Base-by-base conservation (phyloP, 495 filamentous ascomycete species). In the Podospora fimiseda region DNA sequence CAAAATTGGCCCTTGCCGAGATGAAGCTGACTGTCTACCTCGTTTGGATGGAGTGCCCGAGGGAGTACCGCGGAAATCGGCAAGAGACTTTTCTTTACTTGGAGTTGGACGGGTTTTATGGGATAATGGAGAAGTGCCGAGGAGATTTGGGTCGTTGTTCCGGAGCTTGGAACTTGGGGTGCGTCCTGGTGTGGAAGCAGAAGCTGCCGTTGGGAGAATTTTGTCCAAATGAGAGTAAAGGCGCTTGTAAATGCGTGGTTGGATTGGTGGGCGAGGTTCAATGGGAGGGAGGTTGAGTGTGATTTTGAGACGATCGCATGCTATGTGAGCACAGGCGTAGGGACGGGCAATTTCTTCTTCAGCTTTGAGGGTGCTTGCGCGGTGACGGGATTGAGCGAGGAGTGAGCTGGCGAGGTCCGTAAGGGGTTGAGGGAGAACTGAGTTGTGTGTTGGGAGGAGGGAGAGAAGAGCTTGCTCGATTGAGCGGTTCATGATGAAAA, bases 321-420 rank as follows among this genome's bases (percentile, higher is more conserved):
- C 93, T 30, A 98, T 80, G 66, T 97, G 85, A 1, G 90, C 87
- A 64, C 94, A 97, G 9, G 88, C 89, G 68, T 93, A 95, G 9
- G 82, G 78, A 6, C 92, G 80, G 15, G 86, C 88, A 55, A 90
- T 83, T 65, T 98, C 92, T 67, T 98, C 92, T 51, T 93, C 88
- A 7, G 84, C 78, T 60, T 90, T 95, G 9, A 97, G 71, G 16
- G 78, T 86, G 58, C 80, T 82, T 23, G 91, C 89, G 23, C 83
- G 85, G 62, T 79, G 84, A 7, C 89, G 83, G 4, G 90, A 96
- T 62, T 95, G 92, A 20, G 90, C 87, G 30, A 96, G 81, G 9
- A 97, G 78, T 14, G 88, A 90, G 45, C 77, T 70, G 1, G 93
- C 84, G 13, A 95, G 78, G 43, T 89, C 82, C 23, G 88, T 59